Conservation (phyloP, 2,329 filamentous ascomycete species). For the Aspergillus felis region DNA sequence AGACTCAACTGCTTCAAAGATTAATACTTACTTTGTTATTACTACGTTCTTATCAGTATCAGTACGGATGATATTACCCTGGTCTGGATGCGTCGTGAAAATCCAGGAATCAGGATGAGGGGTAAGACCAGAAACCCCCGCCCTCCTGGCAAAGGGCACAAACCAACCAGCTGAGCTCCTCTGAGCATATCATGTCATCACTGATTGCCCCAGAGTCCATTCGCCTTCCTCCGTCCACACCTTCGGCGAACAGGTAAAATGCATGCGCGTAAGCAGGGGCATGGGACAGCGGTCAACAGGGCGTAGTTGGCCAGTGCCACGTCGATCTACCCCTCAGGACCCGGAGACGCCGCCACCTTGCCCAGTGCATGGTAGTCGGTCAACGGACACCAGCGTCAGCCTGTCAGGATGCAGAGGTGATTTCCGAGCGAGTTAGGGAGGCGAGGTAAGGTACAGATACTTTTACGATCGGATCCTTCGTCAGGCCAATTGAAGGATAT, state of each 20-base stretch:
- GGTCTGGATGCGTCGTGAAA: neutral
- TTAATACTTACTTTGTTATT: neutral
- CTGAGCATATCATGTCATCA: neutral
- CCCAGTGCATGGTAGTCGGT: neutral
- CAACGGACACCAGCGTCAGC: neutral
- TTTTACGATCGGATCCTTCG: constrained; percentile 6
- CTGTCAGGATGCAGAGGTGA: constrained; percentile 1
- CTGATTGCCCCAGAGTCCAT: neutral
- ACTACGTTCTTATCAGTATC: neutral
- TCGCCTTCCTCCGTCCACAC: no score
- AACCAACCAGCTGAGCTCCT: neutral
- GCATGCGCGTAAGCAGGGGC: neutral
- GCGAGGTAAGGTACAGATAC: constrained; percentile 9
- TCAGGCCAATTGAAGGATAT: constrained; percentile 1
- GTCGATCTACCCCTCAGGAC: neutral
- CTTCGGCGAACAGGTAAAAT: neutral
- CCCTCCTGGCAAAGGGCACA: neutral
- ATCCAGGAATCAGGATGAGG: neutral
- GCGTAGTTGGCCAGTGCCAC: neutral
- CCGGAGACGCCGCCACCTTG: neutral
- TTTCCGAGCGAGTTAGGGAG: constrained; percentile 2
- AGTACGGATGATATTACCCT: neutral
- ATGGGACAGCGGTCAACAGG: neutral
- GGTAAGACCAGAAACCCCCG: neutral
- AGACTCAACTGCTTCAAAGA: neutral